Percentiles rank a stretch among this genome's conserved stretches.
These are phyloP conservation scores for Aspergillus felis DNA, from an alignment of 2,329 filamentous ascomycete species.

Conservation along the genomic window DNA sequence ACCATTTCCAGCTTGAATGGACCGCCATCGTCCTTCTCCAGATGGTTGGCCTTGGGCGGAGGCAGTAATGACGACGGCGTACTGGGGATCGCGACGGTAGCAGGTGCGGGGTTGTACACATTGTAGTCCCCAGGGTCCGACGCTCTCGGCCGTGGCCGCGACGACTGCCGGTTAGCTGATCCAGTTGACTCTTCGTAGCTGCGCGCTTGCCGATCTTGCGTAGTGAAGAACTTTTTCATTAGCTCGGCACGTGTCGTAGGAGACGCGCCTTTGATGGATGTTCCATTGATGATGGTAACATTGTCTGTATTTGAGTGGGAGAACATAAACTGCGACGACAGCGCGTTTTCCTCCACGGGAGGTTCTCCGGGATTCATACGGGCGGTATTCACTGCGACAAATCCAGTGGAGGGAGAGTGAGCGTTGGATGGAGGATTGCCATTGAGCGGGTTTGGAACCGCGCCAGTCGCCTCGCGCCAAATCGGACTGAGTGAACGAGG, in stretches of 20 bases:
- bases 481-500: constrained; percentile 33
- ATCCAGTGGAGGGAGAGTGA: constrained; percentile 50
- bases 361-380: constrained; percentile 39
- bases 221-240: constrained; percentile 60
- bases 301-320: constrained; percentile 43
- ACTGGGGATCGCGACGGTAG: constrained; percentile 52
- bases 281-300: constrained; percentile 47
- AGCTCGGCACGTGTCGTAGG: constrained; percentile 56
- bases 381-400: constrained; percentile 56
- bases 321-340: constrained; percentile 38
- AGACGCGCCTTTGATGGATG: constrained; percentile 51
- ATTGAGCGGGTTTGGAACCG: constrained; percentile 20
- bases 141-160: constrained; percentile 28
- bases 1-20: constrained; percentile 65
- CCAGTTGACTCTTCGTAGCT: constrained; percentile 30
- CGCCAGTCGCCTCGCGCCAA: constrained; percentile 34
- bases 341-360: constrained; percentile 25
- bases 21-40: constrained; percentile 55
- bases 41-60: constrained; percentile 42
- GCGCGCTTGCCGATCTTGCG: constrained; percentile 51
- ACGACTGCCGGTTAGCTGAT: constrained; percentile 24
- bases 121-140: constrained; percentile 36
- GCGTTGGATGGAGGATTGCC: constrained; percentile 29
- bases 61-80: constrained; percentile 52
- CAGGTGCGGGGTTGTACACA: constrained; percentile 40